Base-by-base conservation (phyloP, 1,139 yeast genomes). In the Ashbya aceris region DNA sequence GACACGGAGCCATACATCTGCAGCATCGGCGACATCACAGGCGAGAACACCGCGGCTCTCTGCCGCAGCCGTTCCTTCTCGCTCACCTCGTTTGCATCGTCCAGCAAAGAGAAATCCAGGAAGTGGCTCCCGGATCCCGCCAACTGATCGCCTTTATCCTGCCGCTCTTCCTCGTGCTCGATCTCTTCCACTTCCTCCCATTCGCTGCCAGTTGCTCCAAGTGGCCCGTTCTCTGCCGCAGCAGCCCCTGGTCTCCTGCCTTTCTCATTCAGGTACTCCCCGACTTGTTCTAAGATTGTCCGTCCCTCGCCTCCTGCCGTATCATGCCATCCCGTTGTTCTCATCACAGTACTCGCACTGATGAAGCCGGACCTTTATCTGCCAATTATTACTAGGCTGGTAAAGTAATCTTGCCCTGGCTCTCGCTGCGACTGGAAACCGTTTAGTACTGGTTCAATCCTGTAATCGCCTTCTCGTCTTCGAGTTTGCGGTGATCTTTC, bases 281-380 rank as follows among this genome's bases (percentile, higher is more conserved):
- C 60, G 2, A 59, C 64, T 38, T 59, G 62, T 43, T 59, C 64
- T 32, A 59, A 44, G 10, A 59, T 58, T 38, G 62, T 56, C 32
- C 30, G 12, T 12, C 17, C 17, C 12, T 32, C 14, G n/a, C 12
- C 35, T n/a, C 23, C 23, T 17, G 23, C 23, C 23, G 23, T 17
- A 6, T 17, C 23, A 17, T 17, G 3, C 23, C 23, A 17, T 17
- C 23, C 23, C 23, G 23, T 17, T 17, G 23, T 17, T 17, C 23
- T 17, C 23, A 17, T 17, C 23, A 6, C 23, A 17, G 6, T 17
- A 17, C 6, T 4, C 23, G 23, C 23, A 17, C 23, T 17, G 6
- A 17, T 17, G n/a, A n/a, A 17, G 23, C 23, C 23, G 3, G 6
- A 4, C 5, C 23, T 17, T 17, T 17, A 3, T 6, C 23, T 17